Percentiles rank a stretch among this genome's conserved stretches.
phyloP scores from a whole-genome alignment of 441 rosid genomes.

The Biscutella auriculata region DNA sequence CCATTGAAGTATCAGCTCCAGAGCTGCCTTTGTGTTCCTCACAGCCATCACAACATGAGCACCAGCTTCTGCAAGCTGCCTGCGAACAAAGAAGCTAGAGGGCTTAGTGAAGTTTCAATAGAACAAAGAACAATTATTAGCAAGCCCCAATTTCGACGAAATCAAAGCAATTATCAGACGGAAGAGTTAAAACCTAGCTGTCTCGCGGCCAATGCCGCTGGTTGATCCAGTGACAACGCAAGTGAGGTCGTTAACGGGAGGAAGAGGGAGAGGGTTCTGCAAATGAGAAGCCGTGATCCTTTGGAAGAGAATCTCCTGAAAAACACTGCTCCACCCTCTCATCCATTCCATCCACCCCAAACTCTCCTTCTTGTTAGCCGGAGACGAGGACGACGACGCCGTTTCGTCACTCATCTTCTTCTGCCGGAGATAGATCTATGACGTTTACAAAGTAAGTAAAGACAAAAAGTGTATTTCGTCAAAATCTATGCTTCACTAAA shows the following conservation, averaged over 20 bases:
- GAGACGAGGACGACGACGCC: slow-evolving; percentile 4
- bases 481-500: slow-evolving; percentile 8
- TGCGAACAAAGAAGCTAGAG: too few species aligned
- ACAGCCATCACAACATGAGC: slow-evolving; percentile 99
- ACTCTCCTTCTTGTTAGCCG: slow-evolving; percentile 39
- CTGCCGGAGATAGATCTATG: slow-evolving; percentile 7
- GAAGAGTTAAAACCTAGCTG: slow-evolving; percentile 73
- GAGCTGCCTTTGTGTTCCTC: slow-evolving; percentile 67
- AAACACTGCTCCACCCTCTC: slow-evolving; percentile 67
- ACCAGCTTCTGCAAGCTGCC: slow-evolving; percentile 92
- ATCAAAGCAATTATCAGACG: too few species aligned
- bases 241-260: slow-evolving; percentile 66
- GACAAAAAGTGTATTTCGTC: slow-evolving; percentile 18
- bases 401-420: slow-evolving; percentile 17
- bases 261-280: slow-evolving; percentile 72
- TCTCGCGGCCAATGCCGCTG: slow-evolving; percentile 90
- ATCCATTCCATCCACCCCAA: slow-evolving; percentile 95
- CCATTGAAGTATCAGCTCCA: slow-evolving; percentile 68
- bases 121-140: too few species aligned
- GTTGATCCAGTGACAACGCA: slow-evolving; percentile 92
- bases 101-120: too few species aligned
- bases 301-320: slow-evolving; percentile 73
- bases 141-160: too few species aligned
- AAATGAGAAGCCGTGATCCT: slow-evolving; percentile 78
- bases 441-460: slow-evolving; percentile 1